Base-by-base conservation (phyloP, 225 moss, liverwort and hornwort genomes). In the Climacium dendroides region DNA sequence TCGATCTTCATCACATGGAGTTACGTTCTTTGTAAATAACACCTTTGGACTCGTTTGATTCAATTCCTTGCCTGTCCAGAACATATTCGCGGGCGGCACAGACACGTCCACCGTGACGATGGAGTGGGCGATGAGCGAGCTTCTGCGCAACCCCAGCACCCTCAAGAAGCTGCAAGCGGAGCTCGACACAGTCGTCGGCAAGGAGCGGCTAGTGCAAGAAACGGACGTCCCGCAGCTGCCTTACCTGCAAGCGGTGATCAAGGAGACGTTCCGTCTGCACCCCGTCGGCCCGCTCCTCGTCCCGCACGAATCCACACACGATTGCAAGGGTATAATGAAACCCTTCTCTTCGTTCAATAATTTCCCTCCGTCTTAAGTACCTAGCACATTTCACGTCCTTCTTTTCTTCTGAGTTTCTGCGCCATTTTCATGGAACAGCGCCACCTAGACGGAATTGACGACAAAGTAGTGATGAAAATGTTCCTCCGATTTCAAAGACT, bases 111-210 rank as follows among this genome's bases (percentile, higher is more conserved):
- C 87, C 7, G 85, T 87, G 76, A 90, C 87, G 19, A 84, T 87
- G 82, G 93, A 91, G 62, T 93, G 91, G 93, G 90, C 89, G 0
- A 88, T 91, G 88, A 81, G 87, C 0, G 88, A 93, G 86, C 85
- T 93, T 6, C 70, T 91, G 22, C 81, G 78, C 11, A 85, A 90
- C 70, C 91, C 93, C 3, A 35, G 47, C 39, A 87, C 80, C 57
- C 77, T 91, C 85, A 59, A 47, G 45, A 90, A 90, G 50, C 78
- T 87, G 7, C 81, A 91, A 37, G 61, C 79, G 10, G 92, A 92
- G 59, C 79, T 92, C 9, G 41, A 81, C 61, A 63, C 74, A 2
- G 43, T 84, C 7, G 59, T 92, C 43, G 90, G 90, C 58, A 81
- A 79, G 32, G 62, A 86, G 13, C 34, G 90, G 6, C 55, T 74